Evolutionary conservation across 129 eudicot genomes (phyloP).

Genomic region (Flaveria bidentis): DNA sequence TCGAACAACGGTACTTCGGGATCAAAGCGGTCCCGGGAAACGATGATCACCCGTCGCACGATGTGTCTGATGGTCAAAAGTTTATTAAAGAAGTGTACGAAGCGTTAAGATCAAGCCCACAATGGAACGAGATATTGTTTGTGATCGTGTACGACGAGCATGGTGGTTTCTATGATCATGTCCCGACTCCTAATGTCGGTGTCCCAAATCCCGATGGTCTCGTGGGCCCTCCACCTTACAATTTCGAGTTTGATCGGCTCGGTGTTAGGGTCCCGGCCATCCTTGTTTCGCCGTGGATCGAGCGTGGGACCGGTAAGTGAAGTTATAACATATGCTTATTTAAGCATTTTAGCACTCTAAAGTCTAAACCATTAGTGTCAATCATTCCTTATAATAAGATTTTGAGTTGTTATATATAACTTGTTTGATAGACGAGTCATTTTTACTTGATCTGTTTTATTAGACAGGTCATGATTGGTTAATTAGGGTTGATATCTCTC

Average conservation of each 20-base stretch:
- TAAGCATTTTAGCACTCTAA: neutral
- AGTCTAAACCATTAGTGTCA: no score
- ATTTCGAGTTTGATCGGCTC: slow-evolving; percentile 73
- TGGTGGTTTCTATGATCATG: slow-evolving; percentile 97
- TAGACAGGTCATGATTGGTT: neutral
- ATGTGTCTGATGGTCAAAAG: slow-evolving; percentile 73
- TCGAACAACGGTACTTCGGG: slow-evolving; percentile 73
- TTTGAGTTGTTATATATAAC: neutral
- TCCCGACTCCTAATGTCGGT: slow-evolving; percentile 68
- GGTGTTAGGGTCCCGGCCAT: slow-evolving; percentile 93
- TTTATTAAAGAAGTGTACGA: slow-evolving; percentile 82
- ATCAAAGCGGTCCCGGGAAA: slow-evolving; percentile 59
- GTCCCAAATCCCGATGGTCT: slow-evolving; percentile 81
- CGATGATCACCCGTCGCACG: slow-evolving; percentile 98
- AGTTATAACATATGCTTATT: neutral
- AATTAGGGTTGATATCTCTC: no score
- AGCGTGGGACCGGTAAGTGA: slow-evolving; percentile 72
- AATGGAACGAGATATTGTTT: slow-evolving; percentile 82
- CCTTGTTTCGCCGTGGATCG: slow-evolving; percentile 84
- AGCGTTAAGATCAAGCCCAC: slow-evolving; percentile 89
- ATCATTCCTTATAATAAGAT: neutral
- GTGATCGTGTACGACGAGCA: slow-evolving; percentile 81
- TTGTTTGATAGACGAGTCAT: no score
- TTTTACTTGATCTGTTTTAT: no score
- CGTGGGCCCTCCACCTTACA: slow-evolving; percentile 70